These are phyloP conservation scores for Bipolaris cookei DNA, from an alignment of 2,329 filamentous ascomycete species.

Conservation along the genomic window DNA sequence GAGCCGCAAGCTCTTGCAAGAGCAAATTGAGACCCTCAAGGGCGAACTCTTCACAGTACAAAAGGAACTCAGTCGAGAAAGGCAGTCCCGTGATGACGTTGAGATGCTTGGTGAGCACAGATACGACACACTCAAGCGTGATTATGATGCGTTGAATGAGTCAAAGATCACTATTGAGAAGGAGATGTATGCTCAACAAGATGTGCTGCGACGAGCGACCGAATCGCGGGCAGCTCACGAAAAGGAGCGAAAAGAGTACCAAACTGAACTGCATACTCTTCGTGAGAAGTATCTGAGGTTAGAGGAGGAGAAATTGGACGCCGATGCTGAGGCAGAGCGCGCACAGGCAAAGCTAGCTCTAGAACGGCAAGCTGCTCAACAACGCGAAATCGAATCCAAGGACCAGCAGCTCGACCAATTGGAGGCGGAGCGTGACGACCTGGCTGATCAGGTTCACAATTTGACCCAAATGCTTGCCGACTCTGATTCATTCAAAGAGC, in stretches of 20 bases:
- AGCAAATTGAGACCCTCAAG: conserved; percentile 87
- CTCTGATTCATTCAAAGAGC: conserved; percentile 85
- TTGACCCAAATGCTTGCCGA: conserved; percentile 87
- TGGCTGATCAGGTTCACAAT: conserved; percentile 81
- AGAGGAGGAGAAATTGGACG: conserved; percentile 83
- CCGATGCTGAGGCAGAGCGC: conserved; percentile 80
- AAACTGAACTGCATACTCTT: conserved; percentile 80
- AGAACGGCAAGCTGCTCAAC: conserved; percentile 78
- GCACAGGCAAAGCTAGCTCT: conserved; percentile 77
- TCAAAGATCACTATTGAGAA: conserved; percentile 98
- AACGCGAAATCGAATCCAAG: conserved; percentile 80
- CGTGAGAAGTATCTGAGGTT: conserved; percentile 83
- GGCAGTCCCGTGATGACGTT: conserved; percentile 93
- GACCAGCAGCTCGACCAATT: conserved; percentile 77
- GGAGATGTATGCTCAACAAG: conserved; percentile 94
- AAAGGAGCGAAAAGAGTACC: conserved; percentile 86
- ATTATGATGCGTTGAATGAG: conserved; percentile 86
- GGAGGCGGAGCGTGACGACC: conserved; percentile 76
- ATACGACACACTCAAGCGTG: conserved; percentile 78
- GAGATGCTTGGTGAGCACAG: conserved; percentile 90
- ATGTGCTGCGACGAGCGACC: conserved; percentile 83
- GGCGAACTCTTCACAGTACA: conserved; percentile 82
- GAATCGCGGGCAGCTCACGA: conserved; percentile 82
- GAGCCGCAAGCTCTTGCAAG: conserved; percentile 80
- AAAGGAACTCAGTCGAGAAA: conserved; percentile 86